A percentile compares a stretch with the other conserved stretches of the same genome.
phyloP scores from a whole-genome alignment of 2,329 filamentous ascomycete genomes.

The Trichocomaceae sp. region DNA sequence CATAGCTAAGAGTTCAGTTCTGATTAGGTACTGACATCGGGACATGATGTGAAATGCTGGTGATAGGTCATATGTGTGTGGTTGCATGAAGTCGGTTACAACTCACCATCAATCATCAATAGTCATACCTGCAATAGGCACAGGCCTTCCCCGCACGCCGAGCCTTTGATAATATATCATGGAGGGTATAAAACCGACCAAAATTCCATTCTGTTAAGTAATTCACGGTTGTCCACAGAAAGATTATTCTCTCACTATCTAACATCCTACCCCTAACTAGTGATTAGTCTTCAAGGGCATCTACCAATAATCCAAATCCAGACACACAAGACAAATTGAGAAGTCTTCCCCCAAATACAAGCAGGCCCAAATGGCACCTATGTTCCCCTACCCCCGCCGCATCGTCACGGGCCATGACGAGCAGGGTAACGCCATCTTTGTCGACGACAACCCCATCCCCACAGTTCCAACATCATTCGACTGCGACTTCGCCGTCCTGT shows the following conservation, averaged over 20 bases:
- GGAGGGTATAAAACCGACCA: background rate
- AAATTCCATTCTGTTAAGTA: background rate
- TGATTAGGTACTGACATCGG: too few species aligned
- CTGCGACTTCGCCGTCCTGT: slow-evolving; percentile 7
- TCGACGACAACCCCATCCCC: slow-evolving; percentile 1
- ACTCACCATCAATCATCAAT: background rate
- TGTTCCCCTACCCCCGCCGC: slow-evolving; percentile 7
- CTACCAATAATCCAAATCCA: too few species aligned
- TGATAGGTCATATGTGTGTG: background rate
- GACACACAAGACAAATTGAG: background rate
- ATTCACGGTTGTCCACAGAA: background rate
- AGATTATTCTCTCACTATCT: background rate
- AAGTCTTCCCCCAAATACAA: background rate
- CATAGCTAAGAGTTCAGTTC: background rate
- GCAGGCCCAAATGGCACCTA: background rate
- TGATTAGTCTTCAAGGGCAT: background rate
- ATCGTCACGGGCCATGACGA: slow-evolving; percentile 9
- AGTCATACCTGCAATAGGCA: background rate
- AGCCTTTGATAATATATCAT: background rate
- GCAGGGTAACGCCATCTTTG: background rate
- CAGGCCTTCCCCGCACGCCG: background rate
- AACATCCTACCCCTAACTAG: too few species aligned
- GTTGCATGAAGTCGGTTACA: background rate
- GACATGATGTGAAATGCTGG: background rate
- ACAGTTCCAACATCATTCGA: background rate